These are phyloP conservation scores for Pterulicium gracile DNA, from an alignment of 1,284 basidiomycete species.

Conservation along the genomic window DNA sequence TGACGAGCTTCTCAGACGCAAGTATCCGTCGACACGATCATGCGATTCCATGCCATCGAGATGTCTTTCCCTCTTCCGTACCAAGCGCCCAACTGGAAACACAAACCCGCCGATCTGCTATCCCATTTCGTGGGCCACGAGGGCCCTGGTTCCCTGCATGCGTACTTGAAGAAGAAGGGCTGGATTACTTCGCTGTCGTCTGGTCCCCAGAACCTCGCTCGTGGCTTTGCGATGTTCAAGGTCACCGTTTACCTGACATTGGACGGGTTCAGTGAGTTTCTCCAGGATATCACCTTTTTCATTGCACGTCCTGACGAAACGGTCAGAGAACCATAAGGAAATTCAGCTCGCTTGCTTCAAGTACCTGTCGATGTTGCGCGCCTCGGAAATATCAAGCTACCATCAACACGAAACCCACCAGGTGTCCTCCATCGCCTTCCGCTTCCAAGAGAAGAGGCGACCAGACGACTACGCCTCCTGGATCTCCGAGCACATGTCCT, in stretches of 20 bases:
- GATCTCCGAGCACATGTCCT: conserved; percentile 68
- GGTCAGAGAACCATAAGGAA: conserved; percentile 69
- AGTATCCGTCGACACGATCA: conserved; percentile 84
- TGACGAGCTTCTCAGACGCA: conserved; percentile 44
- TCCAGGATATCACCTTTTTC: conserved; percentile 5
- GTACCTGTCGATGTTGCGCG: conserved; percentile 77
- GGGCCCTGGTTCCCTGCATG: conserved; percentile 87
- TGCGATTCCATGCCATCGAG: conserved; percentile 82
- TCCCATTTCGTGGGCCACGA: conserved; percentile 93
- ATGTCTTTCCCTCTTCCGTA: conserved; percentile 85
- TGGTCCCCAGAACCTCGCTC: conserved; percentile 64
- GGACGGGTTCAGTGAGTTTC: conserved; percentile 71
- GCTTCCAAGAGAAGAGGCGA: conserved; percentile 79
- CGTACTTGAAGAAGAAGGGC: conserved; percentile 85
- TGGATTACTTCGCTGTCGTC: conserved; percentile 81
- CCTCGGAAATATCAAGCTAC: conserved; percentile 59
- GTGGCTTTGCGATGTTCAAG: conserved; percentile 89
- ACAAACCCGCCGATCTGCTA: conserved; percentile 78
- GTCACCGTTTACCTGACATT: conserved; percentile 74
- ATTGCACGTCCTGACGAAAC: conserved; percentile 7
- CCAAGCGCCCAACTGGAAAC: conserved; percentile 68
- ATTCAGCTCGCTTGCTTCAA: conserved; percentile 74
- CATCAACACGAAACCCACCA: conserved; percentile 74
- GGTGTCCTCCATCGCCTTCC: conserved; percentile 73
- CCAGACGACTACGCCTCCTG: conserved; percentile 78